Conservation (phyloP, 371 early-diverging fungal genomes). For the Mortierella sp. region DNA sequence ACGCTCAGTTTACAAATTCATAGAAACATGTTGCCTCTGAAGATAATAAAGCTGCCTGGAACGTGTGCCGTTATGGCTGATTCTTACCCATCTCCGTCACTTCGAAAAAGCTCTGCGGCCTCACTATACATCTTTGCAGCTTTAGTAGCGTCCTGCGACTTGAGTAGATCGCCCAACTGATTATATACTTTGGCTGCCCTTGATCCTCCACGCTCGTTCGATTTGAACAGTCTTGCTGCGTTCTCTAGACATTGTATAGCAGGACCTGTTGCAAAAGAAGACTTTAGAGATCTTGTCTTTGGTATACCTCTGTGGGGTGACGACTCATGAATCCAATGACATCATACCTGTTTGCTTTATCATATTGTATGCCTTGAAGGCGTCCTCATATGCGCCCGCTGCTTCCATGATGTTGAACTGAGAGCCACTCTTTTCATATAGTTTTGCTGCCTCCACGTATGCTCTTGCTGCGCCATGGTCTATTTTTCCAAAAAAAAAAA, state of each 20-base stretch:
- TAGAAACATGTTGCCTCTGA: not conserved
- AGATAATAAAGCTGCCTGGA: not conserved
- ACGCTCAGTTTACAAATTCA: not conserved
- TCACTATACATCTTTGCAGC: conserved; percentile 34
- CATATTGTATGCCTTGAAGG: conserved; percentile 51
- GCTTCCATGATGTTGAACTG: conserved; percentile 41
- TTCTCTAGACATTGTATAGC: conserved; percentile 42
- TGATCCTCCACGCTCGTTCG: conserved; percentile 29
- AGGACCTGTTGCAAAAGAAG: conserved; percentile 16
- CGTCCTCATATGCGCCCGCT: conserved; percentile 49
- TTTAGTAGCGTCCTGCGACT: conserved; percentile 22
- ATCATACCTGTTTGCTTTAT: conserved; percentile 26
- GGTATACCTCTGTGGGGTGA: not conserved
- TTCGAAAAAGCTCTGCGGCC: conserved; percentile 34
- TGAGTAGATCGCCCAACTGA: conserved; percentile 34
- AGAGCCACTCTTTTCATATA: conserved; percentile 32
- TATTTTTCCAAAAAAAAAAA: not conserved
- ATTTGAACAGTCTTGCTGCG: conserved; percentile 34
- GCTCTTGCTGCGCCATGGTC: conserved; percentile 33
- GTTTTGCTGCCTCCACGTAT: conserved; percentile 39
- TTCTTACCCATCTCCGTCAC: conserved; percentile 42
- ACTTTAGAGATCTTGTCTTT: not conserved
- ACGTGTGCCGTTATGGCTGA: too few species aligned
- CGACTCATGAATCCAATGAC: not conserved
- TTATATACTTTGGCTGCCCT: conserved; percentile 40